Conservation (phyloP, 768 basidiomycete species). For the Mycena vulgaris region DNA sequence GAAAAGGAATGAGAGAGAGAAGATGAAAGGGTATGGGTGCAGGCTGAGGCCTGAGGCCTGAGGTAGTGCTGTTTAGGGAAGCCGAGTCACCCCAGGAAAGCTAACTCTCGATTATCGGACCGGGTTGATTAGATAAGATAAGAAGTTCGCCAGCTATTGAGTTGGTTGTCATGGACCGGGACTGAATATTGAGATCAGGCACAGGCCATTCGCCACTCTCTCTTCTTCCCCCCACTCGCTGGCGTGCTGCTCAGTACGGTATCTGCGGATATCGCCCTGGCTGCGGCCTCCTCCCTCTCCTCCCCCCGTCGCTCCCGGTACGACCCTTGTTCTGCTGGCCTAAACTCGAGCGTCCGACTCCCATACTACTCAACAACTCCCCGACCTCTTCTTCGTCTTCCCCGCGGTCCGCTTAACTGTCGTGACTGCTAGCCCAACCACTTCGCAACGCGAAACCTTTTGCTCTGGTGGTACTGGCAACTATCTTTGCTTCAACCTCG, state of each 20-base stretch:
- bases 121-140: too few species aligned
- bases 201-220: not conserved
- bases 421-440: conserved; percentile 32
- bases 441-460: conserved; percentile 35
- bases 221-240: not conserved
- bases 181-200: not conserved
- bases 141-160: not conserved
- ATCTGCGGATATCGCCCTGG: conserved; percentile 14
- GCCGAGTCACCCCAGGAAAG: too few species aligned
- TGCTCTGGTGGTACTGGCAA: conserved; percentile 35
- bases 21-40: too few species aligned
- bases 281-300: conserved; percentile 20
- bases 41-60: too few species aligned
- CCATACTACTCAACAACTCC: not conserved
- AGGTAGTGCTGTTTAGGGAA: too few species aligned
- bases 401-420: conserved; percentile 39
- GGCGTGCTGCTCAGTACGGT: conserved; percentile 7
- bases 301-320: conserved; percentile 10
- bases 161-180: not conserved
- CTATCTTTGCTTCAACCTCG: conserved; percentile 12
- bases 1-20: too few species aligned
- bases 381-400: conserved; percentile 2
- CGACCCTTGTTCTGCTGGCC: conserved; percentile 33
- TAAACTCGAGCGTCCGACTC: conserved; percentile 31
- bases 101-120: too few species aligned